These are phyloP conservation scores for Secale cereale DNA, from an alignment of 176 grass and related monocot genomes.

Conservation along the genomic window DNA sequence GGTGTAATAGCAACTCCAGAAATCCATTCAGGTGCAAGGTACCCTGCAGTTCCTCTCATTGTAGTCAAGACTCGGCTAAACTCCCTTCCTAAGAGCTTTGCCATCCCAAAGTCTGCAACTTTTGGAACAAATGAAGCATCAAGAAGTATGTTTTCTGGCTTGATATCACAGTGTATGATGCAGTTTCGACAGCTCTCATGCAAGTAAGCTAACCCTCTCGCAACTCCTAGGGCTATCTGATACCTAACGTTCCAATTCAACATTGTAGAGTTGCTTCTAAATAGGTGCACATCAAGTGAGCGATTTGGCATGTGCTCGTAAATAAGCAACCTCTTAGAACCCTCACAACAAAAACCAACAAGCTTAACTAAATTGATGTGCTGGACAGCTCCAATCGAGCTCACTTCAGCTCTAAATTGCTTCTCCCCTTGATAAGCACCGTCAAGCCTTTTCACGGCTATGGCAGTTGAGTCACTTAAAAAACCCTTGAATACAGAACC, in stretches of 20 bases:
- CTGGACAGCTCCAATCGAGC: slow-evolving; percentile 41
- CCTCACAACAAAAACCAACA: slow-evolving; percentile 53
- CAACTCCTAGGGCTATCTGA: slow-evolving; percentile 44
- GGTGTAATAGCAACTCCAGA: slow-evolving; percentile 7
- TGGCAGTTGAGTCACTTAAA: slow-evolving; percentile 9
- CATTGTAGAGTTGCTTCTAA: neutral
- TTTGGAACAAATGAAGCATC: slow-evolving; percentile 8
- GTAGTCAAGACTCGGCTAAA: slow-evolving; percentile 29
- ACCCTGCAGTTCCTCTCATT: slow-evolving; percentile 35
- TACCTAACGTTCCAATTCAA: slow-evolving; percentile 47
- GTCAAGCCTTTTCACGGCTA: slow-evolving; percentile 46
- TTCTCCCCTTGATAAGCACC: no score
- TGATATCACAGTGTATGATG: slow-evolving; percentile 40
- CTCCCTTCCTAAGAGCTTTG: slow-evolving; percentile 33
- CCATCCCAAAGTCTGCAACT: slow-evolving; percentile 47
- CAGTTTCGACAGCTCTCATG: slow-evolving; percentile 45
- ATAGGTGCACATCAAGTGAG: slow-evolving; percentile 50
- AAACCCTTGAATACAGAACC: slow-evolving; percentile 45
- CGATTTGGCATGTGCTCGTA: slow-evolving; percentile 60
- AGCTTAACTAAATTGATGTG: slow-evolving; percentile 60
- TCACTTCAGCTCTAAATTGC: slow-evolving; percentile 38
- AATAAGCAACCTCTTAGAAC: slow-evolving; percentile 40
- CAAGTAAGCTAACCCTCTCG: slow-evolving; percentile 53
- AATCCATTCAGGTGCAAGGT: slow-evolving; percentile 41
- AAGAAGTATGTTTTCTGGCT: slow-evolving; percentile 32